A percentile compares a stretch with the other conserved stretches of the same genome.
Evolutionary conservation across 371 early-diverging fungal genomes (phyloP).

Genomic region (Mucor indicus): DNA sequence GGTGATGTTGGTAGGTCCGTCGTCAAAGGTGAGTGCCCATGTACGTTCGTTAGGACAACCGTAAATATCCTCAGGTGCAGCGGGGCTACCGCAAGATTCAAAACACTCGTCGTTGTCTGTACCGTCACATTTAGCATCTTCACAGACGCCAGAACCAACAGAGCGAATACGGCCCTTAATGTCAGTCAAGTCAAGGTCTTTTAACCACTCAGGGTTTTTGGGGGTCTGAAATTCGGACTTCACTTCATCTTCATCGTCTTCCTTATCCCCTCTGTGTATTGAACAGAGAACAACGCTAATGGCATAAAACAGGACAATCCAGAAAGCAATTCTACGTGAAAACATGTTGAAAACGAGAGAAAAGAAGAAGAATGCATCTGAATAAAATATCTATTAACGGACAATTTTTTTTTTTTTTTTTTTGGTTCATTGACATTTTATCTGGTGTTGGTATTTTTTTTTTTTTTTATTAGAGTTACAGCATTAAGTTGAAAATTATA

Average conservation of each 20-base stretch:
- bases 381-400: no score
- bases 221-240: constrained; percentile 6
- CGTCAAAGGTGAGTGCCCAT: constrained; percentile 57
- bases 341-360: no score
- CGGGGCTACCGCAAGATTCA: constrained; percentile 38
- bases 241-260: no score
- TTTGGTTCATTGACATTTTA: no score
- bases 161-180: constrained; percentile 27
- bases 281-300: no score
- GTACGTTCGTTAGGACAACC: constrained; percentile 28
- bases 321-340: no score
- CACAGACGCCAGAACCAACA: constrained; percentile 39
- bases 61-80: constrained; percentile 29
- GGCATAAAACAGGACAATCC: no score
- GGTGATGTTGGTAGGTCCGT: constrained; percentile 56
- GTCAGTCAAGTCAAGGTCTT: constrained; percentile 44
- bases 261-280: no score
- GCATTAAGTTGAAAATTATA: neutral
- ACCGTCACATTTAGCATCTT: constrained; percentile 32
- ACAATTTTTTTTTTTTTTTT: no score
- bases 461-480: no score
- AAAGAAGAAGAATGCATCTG: no score
- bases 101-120: constrained; percentile 37
- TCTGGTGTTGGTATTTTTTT: no score
- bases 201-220: constrained; percentile 29